phyloP scores from a whole-genome alignment of 306 rosid genomes.

The Cicer chorassanicum region DNA sequence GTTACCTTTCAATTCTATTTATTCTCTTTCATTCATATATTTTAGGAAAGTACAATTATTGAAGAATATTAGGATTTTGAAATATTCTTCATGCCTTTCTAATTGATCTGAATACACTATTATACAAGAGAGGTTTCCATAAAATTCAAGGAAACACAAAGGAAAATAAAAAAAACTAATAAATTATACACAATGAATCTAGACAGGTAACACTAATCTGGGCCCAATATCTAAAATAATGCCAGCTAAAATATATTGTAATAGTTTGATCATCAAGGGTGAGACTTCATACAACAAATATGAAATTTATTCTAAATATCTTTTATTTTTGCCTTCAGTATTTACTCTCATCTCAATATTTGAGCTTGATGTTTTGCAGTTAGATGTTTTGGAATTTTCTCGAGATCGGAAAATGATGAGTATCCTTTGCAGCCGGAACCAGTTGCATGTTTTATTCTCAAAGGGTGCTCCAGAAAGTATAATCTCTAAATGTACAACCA shows the following conservation, averaged over 20 bases:
- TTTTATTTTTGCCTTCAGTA: conserved; percentile 29
- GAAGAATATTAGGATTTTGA: conserved; percentile 13
- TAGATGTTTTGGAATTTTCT: conserved; percentile 79
- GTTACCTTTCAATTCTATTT: conserved; percentile 37
- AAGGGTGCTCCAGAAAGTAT: conserved; percentile 99
- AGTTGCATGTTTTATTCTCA: conserved; percentile 74
- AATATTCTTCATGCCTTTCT: conserved; percentile 24
- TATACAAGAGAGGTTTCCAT: conserved; percentile 14
- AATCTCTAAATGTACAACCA: conserved; percentile 76
- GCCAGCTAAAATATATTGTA: conserved; percentile 24
- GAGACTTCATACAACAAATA: conserved; percentile 20
- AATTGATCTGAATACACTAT: conserved; percentile 37
- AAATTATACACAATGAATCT: conserved; percentile 37
- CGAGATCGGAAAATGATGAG: conserved; percentile 99
- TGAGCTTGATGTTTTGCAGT: conserved; percentile 63
- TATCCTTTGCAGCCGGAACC: conserved; percentile 87
- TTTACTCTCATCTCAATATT: conserved; percentile 46
- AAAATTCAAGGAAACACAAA: conserved; percentile 8
- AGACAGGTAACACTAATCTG: conserved; percentile 13
- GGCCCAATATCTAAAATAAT: background rate
- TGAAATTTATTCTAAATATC: conserved; percentile 29
- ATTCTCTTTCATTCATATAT: conserved; percentile 18
- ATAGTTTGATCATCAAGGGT: conserved; percentile 20
- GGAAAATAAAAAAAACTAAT: conserved; percentile 20
- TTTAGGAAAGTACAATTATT: conserved; percentile 31